These are phyloP conservation scores for Rheum nobile DNA, from an alignment of 148 eudicot genomes.

Conservation along the genomic window DNA sequence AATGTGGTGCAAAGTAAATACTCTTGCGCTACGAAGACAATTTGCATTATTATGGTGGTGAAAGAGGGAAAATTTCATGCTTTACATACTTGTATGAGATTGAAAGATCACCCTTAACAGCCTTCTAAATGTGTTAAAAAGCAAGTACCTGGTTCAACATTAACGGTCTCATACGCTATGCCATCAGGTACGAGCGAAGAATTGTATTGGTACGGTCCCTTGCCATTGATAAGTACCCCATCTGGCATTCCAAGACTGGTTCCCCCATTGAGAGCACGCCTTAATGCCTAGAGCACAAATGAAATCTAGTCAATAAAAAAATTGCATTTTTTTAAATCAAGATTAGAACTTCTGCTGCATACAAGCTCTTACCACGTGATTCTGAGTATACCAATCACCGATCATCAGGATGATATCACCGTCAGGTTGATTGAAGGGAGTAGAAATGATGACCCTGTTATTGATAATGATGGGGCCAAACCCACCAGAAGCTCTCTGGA, in stretches of 20 bases:
- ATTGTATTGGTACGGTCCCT: constrained; percentile 85
- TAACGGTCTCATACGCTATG: constrained; percentile 46
- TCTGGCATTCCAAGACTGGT: constrained; percentile 80
- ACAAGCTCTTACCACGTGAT: constrained; percentile 52
- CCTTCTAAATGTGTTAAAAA: not conserved
- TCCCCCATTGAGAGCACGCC: constrained; percentile 53
- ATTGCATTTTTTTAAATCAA: not conserved
- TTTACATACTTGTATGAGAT: no score
- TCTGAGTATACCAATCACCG: constrained; percentile 88
- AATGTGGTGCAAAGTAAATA: not conserved
- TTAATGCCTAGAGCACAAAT: constrained; percentile 41
- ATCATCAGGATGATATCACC: constrained; percentile 66
- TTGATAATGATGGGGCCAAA: constrained; percentile 58
- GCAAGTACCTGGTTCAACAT: constrained; percentile 72
- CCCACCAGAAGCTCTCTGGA: constrained; percentile 93
- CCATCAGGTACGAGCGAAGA: constrained; percentile 64
- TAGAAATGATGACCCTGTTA: constrained; percentile 40
- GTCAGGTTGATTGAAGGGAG: constrained; percentile 76
- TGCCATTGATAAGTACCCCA: constrained; percentile 94
- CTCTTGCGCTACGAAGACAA: not conserved
- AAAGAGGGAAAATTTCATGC: not conserved
- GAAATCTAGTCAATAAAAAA: not conserved
- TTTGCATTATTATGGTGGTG: not conserved
- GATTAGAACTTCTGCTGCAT: not conserved
- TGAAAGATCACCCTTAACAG: not conserved